Evolutionary conservation across 2,329 filamentous ascomycete genomes (phyloP).

Genomic region (Botrytis deweyae): DNA sequence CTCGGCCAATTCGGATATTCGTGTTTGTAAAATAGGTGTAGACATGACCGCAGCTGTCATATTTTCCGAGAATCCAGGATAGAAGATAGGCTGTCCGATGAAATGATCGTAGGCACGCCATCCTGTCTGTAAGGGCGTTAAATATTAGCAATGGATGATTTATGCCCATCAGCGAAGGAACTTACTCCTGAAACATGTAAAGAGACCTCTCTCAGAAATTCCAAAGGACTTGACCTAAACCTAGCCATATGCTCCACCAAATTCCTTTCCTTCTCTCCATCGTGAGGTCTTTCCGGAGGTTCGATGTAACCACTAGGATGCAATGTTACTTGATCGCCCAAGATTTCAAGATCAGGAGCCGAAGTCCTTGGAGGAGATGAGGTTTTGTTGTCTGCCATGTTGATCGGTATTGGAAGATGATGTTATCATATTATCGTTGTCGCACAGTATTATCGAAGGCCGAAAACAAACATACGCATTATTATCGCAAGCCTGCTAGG

Average conservation of each 20-base stretch:
- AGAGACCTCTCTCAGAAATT: conserved; percentile 90
- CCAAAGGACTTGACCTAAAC: conserved; percentile 70
- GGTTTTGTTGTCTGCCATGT: conserved; percentile 39
- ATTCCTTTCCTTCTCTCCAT: conserved; percentile 63
- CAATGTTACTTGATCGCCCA: conserved; percentile 71
- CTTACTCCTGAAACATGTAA: conserved; percentile 76
- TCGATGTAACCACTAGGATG: conserved; percentile 70
- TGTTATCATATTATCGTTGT: conserved; percentile 11
- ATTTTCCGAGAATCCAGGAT: conserved; percentile 84
- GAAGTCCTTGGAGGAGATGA: conserved; percentile 45
- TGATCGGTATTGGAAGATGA: conserved; percentile 2
- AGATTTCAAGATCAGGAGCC: conserved; percentile 74
- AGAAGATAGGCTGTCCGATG: conserved; percentile 91
- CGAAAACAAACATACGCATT: background rate
- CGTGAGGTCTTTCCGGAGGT: conserved; percentile 44
- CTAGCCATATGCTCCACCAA: conserved; percentile 82
- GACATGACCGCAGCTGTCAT: conserved; percentile 79
- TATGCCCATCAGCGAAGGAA: background rate
- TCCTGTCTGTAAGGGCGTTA: conserved; percentile 52
- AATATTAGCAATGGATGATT: background rate
- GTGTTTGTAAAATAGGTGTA: conserved; percentile 70
- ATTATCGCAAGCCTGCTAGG: background rate
- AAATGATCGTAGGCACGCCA: conserved; percentile 93
- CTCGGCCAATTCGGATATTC: conserved; percentile 75
- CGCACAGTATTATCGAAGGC: background rate